Conservation (phyloP, 148 eudicot species). For the Camellia lanceoleosa region DNA sequence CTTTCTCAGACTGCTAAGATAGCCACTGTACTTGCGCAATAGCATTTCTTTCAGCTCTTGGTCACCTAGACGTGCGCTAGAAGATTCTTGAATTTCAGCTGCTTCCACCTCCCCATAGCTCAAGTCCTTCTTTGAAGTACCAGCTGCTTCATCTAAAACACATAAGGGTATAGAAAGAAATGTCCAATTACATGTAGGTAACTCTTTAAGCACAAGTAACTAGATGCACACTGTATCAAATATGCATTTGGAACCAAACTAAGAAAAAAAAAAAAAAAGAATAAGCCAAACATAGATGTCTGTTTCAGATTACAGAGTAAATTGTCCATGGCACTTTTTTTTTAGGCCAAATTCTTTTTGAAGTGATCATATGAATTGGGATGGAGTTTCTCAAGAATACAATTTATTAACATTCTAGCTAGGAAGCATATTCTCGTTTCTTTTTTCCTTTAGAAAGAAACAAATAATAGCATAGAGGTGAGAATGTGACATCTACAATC, state of each 20-base stretch:
- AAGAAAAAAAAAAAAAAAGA: neutral
- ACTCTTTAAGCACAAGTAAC: neutral
- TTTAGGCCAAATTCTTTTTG: neutral
- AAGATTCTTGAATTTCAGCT: slow-evolving; percentile 28
- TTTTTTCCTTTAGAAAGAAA: neutral
- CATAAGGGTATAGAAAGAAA: neutral
- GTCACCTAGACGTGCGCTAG: slow-evolving; percentile 14
- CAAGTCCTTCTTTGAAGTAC: slow-evolving; percentile 29
- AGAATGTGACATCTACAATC: neutral
- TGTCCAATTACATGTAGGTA: neutral
- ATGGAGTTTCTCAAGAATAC: neutral
- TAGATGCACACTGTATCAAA: neutral
- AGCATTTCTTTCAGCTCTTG: slow-evolving; percentile 36
- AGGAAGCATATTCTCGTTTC: neutral
- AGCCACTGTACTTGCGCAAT: slow-evolving; percentile 40
- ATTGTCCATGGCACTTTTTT: neutral
- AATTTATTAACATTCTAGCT: neutral
- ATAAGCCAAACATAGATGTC: neutral
- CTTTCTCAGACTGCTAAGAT: slow-evolving; percentile 36
- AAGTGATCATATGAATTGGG: neutral
- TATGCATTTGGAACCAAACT: neutral
- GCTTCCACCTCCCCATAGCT: slow-evolving; percentile 30
- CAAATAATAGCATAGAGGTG: neutral
- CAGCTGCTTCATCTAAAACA: slow-evolving; percentile 30
- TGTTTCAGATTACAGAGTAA: neutral